Evolutionary conservation across 202 grass and related monocot species (phyloP).

Genomic region (Schoenoplectus triqueter): DNA sequence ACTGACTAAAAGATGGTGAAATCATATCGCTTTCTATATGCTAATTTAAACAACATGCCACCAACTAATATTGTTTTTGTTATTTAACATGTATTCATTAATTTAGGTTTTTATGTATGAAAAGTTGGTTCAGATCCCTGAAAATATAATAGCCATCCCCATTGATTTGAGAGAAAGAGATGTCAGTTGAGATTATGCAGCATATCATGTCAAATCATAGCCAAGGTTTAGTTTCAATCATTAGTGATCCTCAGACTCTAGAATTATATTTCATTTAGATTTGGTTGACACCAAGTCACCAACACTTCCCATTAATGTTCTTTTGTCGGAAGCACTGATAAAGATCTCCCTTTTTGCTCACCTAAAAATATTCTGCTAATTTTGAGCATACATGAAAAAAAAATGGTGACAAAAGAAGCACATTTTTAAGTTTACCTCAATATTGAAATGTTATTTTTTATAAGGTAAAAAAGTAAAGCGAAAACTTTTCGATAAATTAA

Average conservation of each 20-base stretch:
- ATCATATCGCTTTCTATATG: not conserved
- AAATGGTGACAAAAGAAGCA: no score
- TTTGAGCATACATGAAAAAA: no score
- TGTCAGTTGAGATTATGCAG: not conserved
- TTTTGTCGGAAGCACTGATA: not conserved
- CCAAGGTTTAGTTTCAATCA: conserved; percentile 39
- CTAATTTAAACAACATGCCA: not conserved
- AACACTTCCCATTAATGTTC: conserved; percentile 31
- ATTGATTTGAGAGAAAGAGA: conserved; percentile 24
- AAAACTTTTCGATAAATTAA: no score
- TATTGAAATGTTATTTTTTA: no score
- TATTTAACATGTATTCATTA: not conserved
- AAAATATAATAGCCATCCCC: not conserved
- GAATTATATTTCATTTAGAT: conserved; percentile 24
- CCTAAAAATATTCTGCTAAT: not conserved
- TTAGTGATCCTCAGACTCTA: conserved; percentile 17
- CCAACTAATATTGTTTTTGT: not conserved
- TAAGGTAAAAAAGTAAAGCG: no score
- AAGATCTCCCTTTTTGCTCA: not conserved
- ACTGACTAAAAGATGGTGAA: not conserved
- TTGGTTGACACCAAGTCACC: not conserved
- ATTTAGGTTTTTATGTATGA: not conserved
- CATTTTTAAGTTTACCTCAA: no score
- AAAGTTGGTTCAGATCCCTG: conserved; percentile 15
- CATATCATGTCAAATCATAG: conserved; percentile 21